Conservation (phyloP, 345 rosid genomes). For the Pugionium dolabratum region DNA sequence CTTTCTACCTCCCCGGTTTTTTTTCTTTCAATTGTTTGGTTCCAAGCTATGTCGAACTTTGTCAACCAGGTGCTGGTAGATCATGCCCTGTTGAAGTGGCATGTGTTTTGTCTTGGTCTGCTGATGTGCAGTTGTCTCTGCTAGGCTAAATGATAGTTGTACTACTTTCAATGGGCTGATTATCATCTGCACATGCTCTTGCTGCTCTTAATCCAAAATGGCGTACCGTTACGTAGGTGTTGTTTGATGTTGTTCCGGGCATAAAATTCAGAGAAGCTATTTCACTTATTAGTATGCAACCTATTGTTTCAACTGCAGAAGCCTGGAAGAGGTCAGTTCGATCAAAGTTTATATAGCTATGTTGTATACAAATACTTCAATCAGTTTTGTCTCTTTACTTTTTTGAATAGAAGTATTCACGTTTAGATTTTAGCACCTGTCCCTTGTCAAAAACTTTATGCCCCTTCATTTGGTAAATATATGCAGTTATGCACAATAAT, state of each 20-base stretch:
- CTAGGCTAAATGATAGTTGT: conserved; percentile 6
- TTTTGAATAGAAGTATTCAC: conserved; percentile 7
- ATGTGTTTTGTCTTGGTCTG: conserved; percentile 22
- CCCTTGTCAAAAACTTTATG: not conserved
- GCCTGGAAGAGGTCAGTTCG: conserved; percentile 79
- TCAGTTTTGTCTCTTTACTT: conserved; percentile 13
- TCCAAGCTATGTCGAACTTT: conserved; percentile 5
- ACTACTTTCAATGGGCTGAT: conserved; percentile 8
- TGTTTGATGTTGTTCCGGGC: conserved; percentile 93
- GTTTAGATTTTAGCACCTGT: conserved; percentile 15
- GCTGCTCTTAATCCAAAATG: conserved; percentile 15
- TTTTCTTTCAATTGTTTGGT: not conserved
- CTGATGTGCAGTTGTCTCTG: conserved; percentile 1
- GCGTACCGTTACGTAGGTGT: conserved; percentile 55
- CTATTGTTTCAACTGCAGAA: conserved; percentile 70
- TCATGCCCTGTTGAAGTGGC: conserved; percentile 14
- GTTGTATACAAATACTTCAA: conserved; percentile 4
- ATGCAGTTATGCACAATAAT: not conserved
- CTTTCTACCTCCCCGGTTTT: not conserved
- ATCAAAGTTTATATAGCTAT: conserved; percentile 18
- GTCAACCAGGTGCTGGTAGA: conserved; percentile 10
- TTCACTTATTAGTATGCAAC: conserved; percentile 88
- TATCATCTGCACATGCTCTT: conserved; percentile 13
- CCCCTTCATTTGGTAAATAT: conserved; percentile 2
- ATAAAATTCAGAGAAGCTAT: conserved; percentile 86